Evolutionary conservation across 164 flowering plant species (phyloP), one percentile per base, ranked within the genome.

Genomic region (Hamamelis virginiana): DNA sequence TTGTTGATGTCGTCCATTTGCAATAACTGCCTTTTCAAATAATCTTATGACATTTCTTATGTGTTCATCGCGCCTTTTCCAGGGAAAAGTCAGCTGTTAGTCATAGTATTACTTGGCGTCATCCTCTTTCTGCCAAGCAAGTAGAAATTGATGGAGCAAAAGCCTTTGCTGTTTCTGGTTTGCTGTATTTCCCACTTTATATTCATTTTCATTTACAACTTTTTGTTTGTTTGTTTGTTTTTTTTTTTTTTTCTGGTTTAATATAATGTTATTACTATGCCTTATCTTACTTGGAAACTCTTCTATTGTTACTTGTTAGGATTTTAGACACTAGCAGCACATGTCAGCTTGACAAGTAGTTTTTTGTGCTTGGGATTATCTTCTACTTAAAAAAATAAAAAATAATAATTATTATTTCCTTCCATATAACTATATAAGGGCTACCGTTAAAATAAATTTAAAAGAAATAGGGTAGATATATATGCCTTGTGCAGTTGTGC

Each of bases 1-100:
- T 47, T 15, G 15, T 63, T 8, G 19, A 38, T 59, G 15, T 45
- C 9, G n/a, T 57, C 12, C 14, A 28, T n/a, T n/a, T 50, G 21
- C 16, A 1, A 14, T 23, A 25, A 16, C 41, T 4, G 38, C 14
- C 5, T 53, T 67, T 18, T 33, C 27, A 25, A 28, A 25, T 33
- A n/a, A n/a, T 66, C 10, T 62, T 18, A 26, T 52, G 21, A 18
- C 26, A 25, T 62, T 50, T 52, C 43, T 65, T 43, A 19, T 57
- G 33, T 33, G 6, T 12, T 22, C 16, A 9, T 27, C 62, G 58
- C 48, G 9, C 3, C 6, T 68, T 43, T 70, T 63, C 1, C 86
- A 91, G 98, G 76, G 98, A 94, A 74, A 82, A 84, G 67, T 94
- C 96, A 15, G 98, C 94, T 72, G 92, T 84, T 47, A 88, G 98